These are phyloP conservation scores for Waltergamsia citrina DNA, from an alignment of 2,329 filamentous ascomycete species.

Conservation along the genomic window DNA sequence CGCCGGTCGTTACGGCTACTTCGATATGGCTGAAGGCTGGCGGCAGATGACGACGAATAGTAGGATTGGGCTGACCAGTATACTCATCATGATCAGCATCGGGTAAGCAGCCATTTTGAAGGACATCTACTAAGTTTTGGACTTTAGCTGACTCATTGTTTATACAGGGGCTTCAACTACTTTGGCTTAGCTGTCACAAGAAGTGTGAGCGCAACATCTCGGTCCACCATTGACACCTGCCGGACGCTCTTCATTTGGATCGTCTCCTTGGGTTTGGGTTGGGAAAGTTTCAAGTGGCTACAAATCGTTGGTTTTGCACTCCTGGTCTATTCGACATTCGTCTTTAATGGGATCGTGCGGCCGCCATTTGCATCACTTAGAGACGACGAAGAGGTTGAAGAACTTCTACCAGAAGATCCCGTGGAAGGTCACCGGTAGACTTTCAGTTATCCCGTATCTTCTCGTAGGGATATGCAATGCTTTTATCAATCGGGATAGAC, in stretches of 20 bases:
- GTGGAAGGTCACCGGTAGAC: conserved; percentile 57
- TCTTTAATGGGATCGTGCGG: conserved; percentile 90
- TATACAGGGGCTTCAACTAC: conserved; percentile 90
- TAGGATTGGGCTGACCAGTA: conserved; percentile 63
- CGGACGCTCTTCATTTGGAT: conserved; percentile 98
- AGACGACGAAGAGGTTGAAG: conserved; percentile 42
- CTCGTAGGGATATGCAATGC: too few relatives aligned
- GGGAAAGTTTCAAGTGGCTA: conserved; percentile 97
- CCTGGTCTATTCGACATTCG: conserved; percentile 90
- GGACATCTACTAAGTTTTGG: background rate
- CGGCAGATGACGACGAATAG: conserved; percentile 66
- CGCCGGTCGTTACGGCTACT: conserved; percentile 69
- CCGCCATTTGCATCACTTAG: conserved; percentile 67
- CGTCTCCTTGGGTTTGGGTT: conserved; percentile 82
- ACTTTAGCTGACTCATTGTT: conserved; percentile 10
- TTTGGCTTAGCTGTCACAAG: conserved; percentile 92
- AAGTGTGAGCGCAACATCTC: conserved; percentile 80
- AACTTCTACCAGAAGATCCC: conserved; percentile 71
- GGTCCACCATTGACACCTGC: conserved; percentile 95
- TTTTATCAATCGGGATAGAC: too few relatives aligned
- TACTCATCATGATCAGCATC: conserved; percentile 96
- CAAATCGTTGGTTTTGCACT: conserved; percentile 83
- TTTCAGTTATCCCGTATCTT: background rate
- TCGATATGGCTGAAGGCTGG: conserved; percentile 82
- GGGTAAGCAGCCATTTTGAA: conserved; percentile 45